phyloP scores from a whole-genome alignment of 768 basidiomycete genomes.

The Russula virescens region DNA sequence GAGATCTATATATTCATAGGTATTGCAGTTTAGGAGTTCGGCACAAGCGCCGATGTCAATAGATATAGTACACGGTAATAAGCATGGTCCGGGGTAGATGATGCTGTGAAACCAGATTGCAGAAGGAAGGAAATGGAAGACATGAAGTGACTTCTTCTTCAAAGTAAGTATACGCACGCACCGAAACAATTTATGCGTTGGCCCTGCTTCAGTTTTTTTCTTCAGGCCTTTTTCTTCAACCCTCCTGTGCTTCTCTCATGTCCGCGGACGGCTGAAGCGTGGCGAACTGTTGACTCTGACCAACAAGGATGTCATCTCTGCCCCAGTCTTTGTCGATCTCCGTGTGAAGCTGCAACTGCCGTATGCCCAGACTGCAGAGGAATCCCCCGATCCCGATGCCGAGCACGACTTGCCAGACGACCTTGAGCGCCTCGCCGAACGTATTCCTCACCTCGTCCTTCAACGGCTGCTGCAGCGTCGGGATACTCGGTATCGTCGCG shows the following conservation, averaged over 20 bases:
- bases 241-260: background rate
- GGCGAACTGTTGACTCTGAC: background rate
- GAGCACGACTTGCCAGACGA: slow-evolving; percentile 32
- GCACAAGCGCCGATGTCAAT: no score
- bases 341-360: slow-evolving; percentile 28
- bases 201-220: no score
- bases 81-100: no score
- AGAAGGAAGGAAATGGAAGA: no score
- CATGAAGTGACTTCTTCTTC: no score
- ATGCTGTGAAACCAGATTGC: no score
- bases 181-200: no score
- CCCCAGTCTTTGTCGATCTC: slow-evolving; percentile 32
- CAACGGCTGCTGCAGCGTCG: slow-evolving; percentile 24
- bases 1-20: no score
- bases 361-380: slow-evolving; percentile 28
- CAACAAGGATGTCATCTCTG: slow-evolving; percentile 12
- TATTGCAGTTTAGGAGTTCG: no score
- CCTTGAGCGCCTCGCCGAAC: slow-evolving; percentile 28
- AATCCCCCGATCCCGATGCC: slow-evolving; percentile 30
- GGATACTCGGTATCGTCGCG: slow-evolving; percentile 30
- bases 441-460: slow-evolving; percentile 27
- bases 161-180: no score
- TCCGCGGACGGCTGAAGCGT: background rate
- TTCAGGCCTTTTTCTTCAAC: no score
- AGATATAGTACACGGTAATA: no score